Base-by-base conservation (phyloP, 306 rosid species). In the Citrullus colocynthis region DNA sequence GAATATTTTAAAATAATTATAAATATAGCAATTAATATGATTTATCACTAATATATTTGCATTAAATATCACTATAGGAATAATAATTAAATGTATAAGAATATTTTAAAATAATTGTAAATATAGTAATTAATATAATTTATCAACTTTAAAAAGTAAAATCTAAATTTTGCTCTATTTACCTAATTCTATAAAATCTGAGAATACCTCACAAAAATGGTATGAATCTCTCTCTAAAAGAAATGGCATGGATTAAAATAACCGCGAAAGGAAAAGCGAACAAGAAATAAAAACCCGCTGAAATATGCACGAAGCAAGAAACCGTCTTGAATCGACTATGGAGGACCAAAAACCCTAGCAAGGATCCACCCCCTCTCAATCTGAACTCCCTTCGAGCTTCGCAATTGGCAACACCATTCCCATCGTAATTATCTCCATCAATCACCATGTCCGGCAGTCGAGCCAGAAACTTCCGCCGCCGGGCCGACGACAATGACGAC, bases 391-490 rank as follows among this genome's bases (percentile, higher is more conserved):
- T 15, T 34, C 42, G n/a, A 32, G 42, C 42, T 32, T 30, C 8
- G 21, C 44, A 62, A 62, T 32, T 63, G 45, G 6, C 41, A 13
- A 14, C 70, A 34, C 71, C 36, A 36, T 12, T 36, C 48, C 24
- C 24, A 37, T 65, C 16, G 30, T 17, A 65, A 37, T 65, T 57
- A 34, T 34, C 36, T 18, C 18, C 18, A 42, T 3, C 32, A 51
- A 75, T 55, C 34, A 7, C 89, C 82, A 94, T 90, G 96, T 86
- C 89, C 88, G 44, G 88, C 89, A 85, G 87, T 49, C 84, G 83
- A 77, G 78, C 96, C 17, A 87, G 90, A 73, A 92, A 94, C 84
- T 95, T 90, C 83, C 98, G 97, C 83, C 98, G 98, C 78, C 96
- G 96, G 0, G 81, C 81, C 37, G 90, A 84, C 51, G 86, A 83